Conservation (phyloP, 2,329 filamentous ascomycete genomes). For the Aspergillus alliaceus region DNA sequence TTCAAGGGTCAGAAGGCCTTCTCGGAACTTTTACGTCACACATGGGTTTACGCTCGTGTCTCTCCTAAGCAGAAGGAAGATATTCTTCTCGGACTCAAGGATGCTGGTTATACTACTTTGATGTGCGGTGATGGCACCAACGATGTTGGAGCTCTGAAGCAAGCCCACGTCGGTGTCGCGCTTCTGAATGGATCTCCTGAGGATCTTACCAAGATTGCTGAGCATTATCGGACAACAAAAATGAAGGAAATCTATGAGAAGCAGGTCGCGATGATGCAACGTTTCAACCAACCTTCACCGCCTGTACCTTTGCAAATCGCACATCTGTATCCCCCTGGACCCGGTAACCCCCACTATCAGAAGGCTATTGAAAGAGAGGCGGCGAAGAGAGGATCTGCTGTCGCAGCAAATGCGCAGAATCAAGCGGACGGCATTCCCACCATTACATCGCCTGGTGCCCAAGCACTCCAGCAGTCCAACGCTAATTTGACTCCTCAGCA, state of each 20-base stretch:
- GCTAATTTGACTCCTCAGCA: constrained; percentile 53
- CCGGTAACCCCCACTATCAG: constrained; percentile 87
- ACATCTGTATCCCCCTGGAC: constrained; percentile 89
- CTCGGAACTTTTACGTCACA: constrained; percentile 75
- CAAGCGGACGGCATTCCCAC: constrained; percentile 61
- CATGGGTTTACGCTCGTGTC: constrained; percentile 97
- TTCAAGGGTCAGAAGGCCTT: constrained; percentile 80
- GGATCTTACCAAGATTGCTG: constrained; percentile 85
- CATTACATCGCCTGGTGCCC: constrained; percentile 66
- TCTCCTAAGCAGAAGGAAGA: constrained; percentile 99
- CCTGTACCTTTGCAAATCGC: constrained; percentile 90
- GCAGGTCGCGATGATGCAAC: constrained; percentile 84
- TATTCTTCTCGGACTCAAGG: constrained; percentile 92
- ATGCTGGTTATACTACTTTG: constrained; percentile 94
- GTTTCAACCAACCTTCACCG: constrained; percentile 92
- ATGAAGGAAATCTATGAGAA: constrained; percentile 99
- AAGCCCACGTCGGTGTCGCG: constrained; percentile 95
- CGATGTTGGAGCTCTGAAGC: constrained; percentile 95
- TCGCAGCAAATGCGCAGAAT: constrained; percentile 50
- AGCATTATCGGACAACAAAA: constrained; percentile 90
- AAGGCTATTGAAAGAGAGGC: constrained; percentile 89
- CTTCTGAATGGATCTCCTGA: constrained; percentile 92
- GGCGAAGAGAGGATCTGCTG: constrained; percentile 69
- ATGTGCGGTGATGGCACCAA: constrained; percentile 99
- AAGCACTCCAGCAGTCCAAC: constrained; percentile 54